phyloP scores from a whole-genome alignment of 2,329 filamentous ascomycete genomes.

The Ophiostoma piceae region DNA sequence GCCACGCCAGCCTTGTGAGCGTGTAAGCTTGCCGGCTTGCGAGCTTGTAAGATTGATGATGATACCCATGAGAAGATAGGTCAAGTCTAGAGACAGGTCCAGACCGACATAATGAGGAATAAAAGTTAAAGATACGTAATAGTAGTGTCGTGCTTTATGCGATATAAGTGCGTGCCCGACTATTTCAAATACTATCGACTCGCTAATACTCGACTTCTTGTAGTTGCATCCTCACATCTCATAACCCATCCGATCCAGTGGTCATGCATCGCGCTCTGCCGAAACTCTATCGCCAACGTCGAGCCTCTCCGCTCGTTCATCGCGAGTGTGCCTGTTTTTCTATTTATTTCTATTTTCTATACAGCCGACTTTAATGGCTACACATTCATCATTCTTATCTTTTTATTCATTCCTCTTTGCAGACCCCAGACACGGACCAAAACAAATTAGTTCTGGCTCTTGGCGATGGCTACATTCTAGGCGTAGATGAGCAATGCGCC shows the following conservation, averaged over 20 bases:
- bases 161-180: too few relatives aligned
- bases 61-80: neutral
- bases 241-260: neutral
- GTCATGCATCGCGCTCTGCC: neutral
- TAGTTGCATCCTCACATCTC: neutral
- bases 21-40: slow-evolving; percentile 14
- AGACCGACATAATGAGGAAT: neutral
- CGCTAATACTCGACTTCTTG: too few relatives aligned
- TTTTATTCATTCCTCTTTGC: neutral
- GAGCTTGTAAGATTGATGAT: slow-evolving; percentile 10
- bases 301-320: neutral
- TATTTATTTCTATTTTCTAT: neutral
- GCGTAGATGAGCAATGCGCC: neutral
- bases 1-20: slow-evolving; percentile 22
- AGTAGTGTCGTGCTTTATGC: neutral
- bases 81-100: neutral
- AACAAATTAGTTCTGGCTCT: neutral
- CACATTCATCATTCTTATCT: neutral
- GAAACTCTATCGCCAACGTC: neutral
- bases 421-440: neutral
- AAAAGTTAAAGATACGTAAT: neutral
- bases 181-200: too few relatives aligned
- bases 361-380: neutral
- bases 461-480: neutral
- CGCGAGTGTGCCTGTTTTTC: neutral